phyloP scores from a whole-genome alignment of 768 basidiomycete genomes.

The Amanita inopinata region DNA sequence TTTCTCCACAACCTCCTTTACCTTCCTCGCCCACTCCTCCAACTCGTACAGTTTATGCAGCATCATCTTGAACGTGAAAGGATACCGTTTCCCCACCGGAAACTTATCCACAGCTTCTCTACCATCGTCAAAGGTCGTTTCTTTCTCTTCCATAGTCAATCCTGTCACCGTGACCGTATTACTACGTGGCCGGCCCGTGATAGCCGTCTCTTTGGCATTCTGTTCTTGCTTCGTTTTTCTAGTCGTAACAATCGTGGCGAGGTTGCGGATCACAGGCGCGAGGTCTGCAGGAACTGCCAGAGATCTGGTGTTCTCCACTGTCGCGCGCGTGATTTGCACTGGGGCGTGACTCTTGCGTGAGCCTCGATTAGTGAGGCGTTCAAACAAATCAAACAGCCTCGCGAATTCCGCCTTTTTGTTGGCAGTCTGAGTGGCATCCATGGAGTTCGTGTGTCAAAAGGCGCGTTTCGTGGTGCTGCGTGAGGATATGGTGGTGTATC shows the following conservation, averaged over 20 bases:
- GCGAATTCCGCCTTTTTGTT: conserved; percentile 41
- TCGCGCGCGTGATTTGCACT: conserved; percentile 18
- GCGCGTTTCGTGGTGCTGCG: background rate
- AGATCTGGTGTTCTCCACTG: conserved; percentile 5
- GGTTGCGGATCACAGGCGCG: conserved; percentile 25
- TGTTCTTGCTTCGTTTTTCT: conserved; percentile 4
- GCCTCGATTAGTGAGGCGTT: conserved; percentile 39
- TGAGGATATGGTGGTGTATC: background rate
- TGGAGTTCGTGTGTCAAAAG: background rate
- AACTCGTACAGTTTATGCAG: conserved; percentile 54
- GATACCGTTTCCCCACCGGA: conserved; percentile 34
- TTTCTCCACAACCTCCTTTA: conserved; percentile 40
- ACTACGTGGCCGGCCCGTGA: background rate
- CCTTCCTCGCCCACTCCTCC: conserved; percentile 49
- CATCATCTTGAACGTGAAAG: conserved; percentile 62
- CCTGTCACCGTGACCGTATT: too few relatives aligned
- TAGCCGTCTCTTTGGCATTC: background rate
- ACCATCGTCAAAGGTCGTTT: background rate
- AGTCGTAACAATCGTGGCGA: conserved; percentile 17
- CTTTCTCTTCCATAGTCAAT: background rate
- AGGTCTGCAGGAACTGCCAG: conserved; percentile 27
- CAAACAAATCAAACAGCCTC: conserved; percentile 42
- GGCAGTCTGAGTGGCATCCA: conserved; percentile 18
- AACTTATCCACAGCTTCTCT: conserved; percentile 23
- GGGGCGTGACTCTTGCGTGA: conserved; percentile 21